phyloP scores from a whole-genome alignment of 2,329 filamentous ascomycete genomes.

The Phialophora macrospora region DNA sequence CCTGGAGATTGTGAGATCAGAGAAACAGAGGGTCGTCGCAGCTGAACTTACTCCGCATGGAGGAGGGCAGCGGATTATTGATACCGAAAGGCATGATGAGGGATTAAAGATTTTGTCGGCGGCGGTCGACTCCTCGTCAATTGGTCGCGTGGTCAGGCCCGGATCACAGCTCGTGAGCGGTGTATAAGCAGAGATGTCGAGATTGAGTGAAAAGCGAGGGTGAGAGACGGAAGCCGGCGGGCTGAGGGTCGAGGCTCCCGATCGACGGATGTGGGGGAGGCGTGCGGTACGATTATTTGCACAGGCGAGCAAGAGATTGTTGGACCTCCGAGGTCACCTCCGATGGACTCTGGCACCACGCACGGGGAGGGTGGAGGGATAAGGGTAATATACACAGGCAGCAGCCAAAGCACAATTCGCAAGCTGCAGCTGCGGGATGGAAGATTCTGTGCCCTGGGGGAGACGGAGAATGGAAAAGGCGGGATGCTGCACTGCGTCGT shows the following conservation, averaged over 20 bases:
- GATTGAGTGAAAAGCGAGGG: constrained; percentile 5
- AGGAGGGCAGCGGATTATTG: constrained; percentile 51
- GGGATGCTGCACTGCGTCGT: constrained; percentile 17
- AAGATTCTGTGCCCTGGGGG: constrained; percentile 3
- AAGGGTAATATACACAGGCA: constrained; percentile 23
- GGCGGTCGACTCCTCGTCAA: constrained; percentile 12
- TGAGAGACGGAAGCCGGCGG: constrained; percentile 26
- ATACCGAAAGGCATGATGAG: constrained; percentile 38
- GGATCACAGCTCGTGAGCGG: constrained; percentile 7
- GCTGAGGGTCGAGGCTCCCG: constrained; percentile 14
- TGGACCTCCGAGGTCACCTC: neutral
- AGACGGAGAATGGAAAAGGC: constrained; percentile 10
- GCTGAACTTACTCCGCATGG: constrained; percentile 52
- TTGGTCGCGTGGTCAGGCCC: constrained; percentile 16
- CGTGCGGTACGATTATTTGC: neutral
- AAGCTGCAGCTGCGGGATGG: neutral
- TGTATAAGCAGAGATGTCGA: constrained; percentile 18
- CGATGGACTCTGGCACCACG: neutral
- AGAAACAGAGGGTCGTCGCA: constrained; percentile 36
- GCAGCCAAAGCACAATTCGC: neutral
- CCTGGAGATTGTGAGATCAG: constrained; percentile 58
- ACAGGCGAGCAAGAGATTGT: neutral
- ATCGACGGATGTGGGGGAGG: constrained; percentile 13
- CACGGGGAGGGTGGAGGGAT: neutral
- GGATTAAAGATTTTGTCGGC: neutral